phyloP scores from a whole-genome alignment of 2,329 filamentous ascomycete genomes.

The Beauveria asiatica region DNA sequence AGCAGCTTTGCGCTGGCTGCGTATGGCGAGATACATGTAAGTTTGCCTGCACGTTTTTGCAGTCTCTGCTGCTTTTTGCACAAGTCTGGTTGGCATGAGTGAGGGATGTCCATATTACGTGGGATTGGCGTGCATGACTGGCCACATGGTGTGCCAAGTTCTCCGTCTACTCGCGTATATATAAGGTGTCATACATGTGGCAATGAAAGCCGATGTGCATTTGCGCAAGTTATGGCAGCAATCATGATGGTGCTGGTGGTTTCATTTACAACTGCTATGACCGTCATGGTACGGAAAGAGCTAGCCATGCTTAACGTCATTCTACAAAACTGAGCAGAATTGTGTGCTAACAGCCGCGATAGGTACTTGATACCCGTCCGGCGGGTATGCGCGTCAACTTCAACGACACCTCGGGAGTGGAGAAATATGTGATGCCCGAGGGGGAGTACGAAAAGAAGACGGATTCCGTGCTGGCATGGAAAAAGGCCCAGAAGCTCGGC shows the following conservation, averaged over 20 bases:
- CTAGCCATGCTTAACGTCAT: neutral
- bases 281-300: neutral
- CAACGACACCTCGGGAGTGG: conserved; percentile 69
- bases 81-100: neutral
- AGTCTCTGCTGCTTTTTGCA: neutral
- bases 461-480: conserved; percentile 91
- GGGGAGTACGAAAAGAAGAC: conserved; percentile 77
- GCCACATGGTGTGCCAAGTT: neutral
- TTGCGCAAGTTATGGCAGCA: neutral
- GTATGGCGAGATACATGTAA: conserved; percentile 74
- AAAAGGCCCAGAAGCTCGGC: conserved; percentile 88
- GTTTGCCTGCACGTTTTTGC: conserved; percentile 26
- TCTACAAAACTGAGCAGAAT: neutral
- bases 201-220: no score
- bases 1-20: conserved; percentile 58
- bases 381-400: conserved; percentile 68
- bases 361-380: conserved; percentile 78
- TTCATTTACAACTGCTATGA: neutral
- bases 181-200: neutral
- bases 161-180: neutral
- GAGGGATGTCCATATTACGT: no score
- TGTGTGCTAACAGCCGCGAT: conserved; percentile 11
- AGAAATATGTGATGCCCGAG: conserved; percentile 84
- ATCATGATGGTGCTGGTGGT: neutral
- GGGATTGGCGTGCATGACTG: neutral